Base-by-base conservation (phyloP, 1,284 basidiomycete species). In the Microbotryum violaceum region DNA sequence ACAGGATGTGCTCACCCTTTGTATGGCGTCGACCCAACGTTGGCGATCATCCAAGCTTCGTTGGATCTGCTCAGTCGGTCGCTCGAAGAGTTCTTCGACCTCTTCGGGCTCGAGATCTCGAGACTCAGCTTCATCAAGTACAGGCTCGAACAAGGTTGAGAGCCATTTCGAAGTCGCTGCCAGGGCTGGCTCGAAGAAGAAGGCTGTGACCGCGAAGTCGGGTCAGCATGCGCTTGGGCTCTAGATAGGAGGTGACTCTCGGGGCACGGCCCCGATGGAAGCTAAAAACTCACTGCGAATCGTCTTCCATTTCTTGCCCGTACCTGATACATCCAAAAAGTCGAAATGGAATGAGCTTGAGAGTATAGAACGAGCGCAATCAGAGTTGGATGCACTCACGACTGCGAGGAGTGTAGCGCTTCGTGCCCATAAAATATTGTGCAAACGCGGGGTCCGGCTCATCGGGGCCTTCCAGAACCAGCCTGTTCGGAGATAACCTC, bases 381-480 rank as follows among this genome's bases (percentile, higher is more conserved):
- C 25, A 52, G 12, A n/a, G 12, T 27, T 1, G 8, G 3, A 10
- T 29, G n/a, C n/a, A 46, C 60, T 45, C 6, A 65, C 64, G 56
- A 3, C 46, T 52, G 1, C 64, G 57, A 21, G 64, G 64, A 8
- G 64, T 58, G 49, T 62, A 65, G 1, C 64, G 61, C 49, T 65
- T 65, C 10, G 61, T 63, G 3, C 61, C 58, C 8, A 45, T 29
- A 21, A 57, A 62, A 31, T 59, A 65, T 10, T 48, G 23, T 23
- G 58, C 57, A 21, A 65, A 65, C 0, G 64, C 61, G 4, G 64
- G 64, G 21, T 65, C 64, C 0, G 64, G 64, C 31, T 65, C 64
- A 45, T 65, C 64, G 6, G 64, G 64, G 2, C 64, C 64, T 56
- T 65, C 64, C 29, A 52, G 59, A 10, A 65, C 53, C 31, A 62